Conservation (phyloP, 2,329 filamentous ascomycete species). For the Cladosporium phlei region DNA sequence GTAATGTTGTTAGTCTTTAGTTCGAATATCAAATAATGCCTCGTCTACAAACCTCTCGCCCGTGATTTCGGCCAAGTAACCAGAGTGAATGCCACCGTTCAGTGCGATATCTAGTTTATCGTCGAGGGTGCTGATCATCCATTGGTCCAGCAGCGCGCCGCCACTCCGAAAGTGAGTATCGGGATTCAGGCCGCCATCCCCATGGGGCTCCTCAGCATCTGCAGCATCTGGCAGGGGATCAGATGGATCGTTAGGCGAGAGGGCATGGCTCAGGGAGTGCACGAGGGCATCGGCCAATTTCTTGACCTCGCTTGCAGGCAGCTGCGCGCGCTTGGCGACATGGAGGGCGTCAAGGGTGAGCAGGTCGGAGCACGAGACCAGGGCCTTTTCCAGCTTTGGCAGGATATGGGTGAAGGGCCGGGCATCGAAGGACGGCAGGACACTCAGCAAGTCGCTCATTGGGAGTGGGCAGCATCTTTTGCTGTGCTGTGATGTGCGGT, state of each 20-base stretch:
- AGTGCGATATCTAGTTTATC: slow-evolving; percentile 64
- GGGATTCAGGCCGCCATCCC: not conserved
- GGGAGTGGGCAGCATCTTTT: slow-evolving; percentile 28
- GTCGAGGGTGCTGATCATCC: slow-evolving; percentile 77
- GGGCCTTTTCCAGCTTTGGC: slow-evolving; percentile 71
- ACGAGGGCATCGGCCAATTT: slow-evolving; percentile 67
- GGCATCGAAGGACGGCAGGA: slow-evolving; percentile 74
- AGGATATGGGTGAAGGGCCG: slow-evolving; percentile 69
- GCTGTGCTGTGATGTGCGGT: slow-evolving; percentile 13
- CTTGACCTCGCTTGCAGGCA: slow-evolving; percentile 76
- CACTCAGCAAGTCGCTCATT: slow-evolving; percentile 81
- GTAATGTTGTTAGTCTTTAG: slow-evolving; percentile 12
- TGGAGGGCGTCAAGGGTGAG: slow-evolving; percentile 77
- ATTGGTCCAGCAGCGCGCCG: slow-evolving; percentile 40
- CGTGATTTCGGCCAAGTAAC: slow-evolving; percentile 81
- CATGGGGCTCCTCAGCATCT: not conserved
- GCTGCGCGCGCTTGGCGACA: slow-evolving; percentile 76
- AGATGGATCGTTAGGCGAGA: slow-evolving; percentile 28
- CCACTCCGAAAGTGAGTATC: slow-evolving; percentile 27
- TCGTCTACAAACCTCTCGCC: slow-evolving; percentile 67
- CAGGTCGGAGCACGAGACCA: slow-evolving; percentile 75
- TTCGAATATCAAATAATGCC: slow-evolving; percentile 10
- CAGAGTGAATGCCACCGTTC: slow-evolving; percentile 73
- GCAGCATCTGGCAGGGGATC: not conserved
- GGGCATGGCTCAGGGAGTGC: slow-evolving; percentile 60